phyloP scores from a whole-genome alignment of 345 rosid genomes.

The Pugionium dolabratum region DNA sequence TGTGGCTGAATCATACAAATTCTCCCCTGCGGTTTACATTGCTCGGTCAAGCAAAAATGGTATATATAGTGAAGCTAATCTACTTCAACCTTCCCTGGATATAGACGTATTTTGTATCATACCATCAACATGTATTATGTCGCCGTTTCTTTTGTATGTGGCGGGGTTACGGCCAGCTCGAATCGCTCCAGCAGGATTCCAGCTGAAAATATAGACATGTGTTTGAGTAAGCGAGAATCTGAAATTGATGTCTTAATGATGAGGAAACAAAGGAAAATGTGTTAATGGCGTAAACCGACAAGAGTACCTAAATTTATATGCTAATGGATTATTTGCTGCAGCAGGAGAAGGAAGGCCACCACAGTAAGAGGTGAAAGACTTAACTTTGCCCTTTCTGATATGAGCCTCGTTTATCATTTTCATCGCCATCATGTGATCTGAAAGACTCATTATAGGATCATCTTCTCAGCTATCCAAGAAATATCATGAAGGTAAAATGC shows the following conservation, averaged over 20 bases:
- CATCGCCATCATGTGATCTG: constrained; percentile 99
- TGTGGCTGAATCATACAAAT: constrained; percentile 70
- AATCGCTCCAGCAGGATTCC: constrained; percentile 97
- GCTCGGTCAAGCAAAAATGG: constrained; percentile 8
- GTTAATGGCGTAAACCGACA: not conserved
- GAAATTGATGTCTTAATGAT: constrained; percentile 4
- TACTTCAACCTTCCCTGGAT: not conserved
- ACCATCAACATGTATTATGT: constrained; percentile 71
- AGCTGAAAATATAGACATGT: constrained; percentile 49
- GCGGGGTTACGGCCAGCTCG: constrained; percentile 82
- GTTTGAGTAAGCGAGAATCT: constrained; percentile 15
- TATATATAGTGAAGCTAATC: not conserved
- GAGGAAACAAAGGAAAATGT: not conserved
- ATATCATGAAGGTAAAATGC: not conserved
- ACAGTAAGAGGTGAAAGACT: constrained; percentile 85
- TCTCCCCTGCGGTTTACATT: constrained; percentile 53
- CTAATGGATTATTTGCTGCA: constrained; percentile 91
- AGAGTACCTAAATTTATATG: constrained; percentile 84
- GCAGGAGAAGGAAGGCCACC: constrained; percentile 98
- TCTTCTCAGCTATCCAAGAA: constrained; percentile 10
- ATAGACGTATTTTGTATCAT: constrained; percentile 19
- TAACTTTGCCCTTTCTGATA: constrained; percentile 60
- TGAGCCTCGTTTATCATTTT: constrained; percentile 86
- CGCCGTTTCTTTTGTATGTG: constrained; percentile 54
- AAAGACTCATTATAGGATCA: constrained; percentile 31